Evolutionary conservation across 768 basidiomycete species (phyloP).

Genomic region (Dioszegia hungarica): DNA sequence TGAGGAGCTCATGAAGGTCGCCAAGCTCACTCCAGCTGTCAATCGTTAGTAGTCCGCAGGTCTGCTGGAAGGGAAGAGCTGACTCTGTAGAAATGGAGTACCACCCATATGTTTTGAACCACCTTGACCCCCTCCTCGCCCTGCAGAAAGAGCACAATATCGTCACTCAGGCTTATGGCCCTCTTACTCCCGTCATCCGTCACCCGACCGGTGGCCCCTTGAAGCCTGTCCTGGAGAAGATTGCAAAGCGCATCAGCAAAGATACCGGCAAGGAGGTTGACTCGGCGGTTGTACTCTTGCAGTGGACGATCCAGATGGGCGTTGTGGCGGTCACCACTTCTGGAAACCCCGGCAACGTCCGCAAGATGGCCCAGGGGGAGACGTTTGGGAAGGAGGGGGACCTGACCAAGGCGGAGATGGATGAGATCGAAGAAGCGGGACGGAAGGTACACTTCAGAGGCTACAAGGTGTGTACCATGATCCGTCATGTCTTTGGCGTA

Average conservation of each 20-base stretch:
- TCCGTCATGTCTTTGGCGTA: not conserved
- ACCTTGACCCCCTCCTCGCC: slow-evolving; percentile 38
- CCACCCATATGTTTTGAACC: slow-evolving; percentile 45
- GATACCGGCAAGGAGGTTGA: slow-evolving; percentile 30
- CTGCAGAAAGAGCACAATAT: slow-evolving; percentile 42
- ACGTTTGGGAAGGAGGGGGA: slow-evolving; percentile 25
- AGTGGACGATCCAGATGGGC: slow-evolving; percentile 38
- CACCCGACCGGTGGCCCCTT: slow-evolving; percentile 35
- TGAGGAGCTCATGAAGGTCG: slow-evolving; percentile 33
- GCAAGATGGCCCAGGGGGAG: slow-evolving; percentile 31
- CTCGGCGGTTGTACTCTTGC: slow-evolving; percentile 22
- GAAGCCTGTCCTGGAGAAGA: slow-evolving; percentile 34
- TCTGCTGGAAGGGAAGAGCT: not conserved
- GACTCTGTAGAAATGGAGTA: slow-evolving; percentile 31
- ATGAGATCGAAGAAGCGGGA: slow-evolving; percentile 46
- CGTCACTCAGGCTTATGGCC: slow-evolving; percentile 38
- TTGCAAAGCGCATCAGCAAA: slow-evolving; percentile 21
- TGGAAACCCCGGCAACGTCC: slow-evolving; percentile 26
- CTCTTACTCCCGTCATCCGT: slow-evolving; percentile 35
- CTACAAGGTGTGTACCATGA: slow-evolving; percentile 20
- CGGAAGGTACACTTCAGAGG: slow-evolving; percentile 42
- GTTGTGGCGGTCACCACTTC: slow-evolving; percentile 42
- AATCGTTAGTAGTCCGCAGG: slow-evolving; percentile 32
- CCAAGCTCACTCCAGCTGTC: slow-evolving; percentile 45
- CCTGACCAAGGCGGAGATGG: slow-evolving; percentile 36